Evolutionary conservation across 78 protist species (phyloP).

Genomic region (Salpingoeca rosetta): DNA sequence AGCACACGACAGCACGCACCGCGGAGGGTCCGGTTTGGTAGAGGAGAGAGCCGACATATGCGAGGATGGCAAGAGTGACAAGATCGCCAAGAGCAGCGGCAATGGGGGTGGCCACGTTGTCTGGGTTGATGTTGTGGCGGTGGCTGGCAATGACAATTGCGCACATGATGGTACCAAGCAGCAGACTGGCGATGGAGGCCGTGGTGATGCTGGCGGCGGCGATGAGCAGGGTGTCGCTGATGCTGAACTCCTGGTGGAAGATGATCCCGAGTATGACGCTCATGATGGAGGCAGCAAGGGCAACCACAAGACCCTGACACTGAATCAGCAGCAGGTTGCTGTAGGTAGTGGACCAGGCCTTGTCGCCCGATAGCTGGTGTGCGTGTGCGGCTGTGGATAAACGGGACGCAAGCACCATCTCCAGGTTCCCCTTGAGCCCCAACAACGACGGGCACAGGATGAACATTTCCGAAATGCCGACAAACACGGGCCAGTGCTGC

Average conservation of each 20-base stretch:
- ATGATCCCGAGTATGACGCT: neutral
- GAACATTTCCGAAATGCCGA: neutral
- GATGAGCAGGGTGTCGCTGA: neutral
- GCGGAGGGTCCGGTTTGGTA: neutral
- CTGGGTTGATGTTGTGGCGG: neutral
- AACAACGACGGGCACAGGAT: neutral
- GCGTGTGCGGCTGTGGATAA: neutral
- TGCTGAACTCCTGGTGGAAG: neutral
- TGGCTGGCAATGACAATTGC: neutral
- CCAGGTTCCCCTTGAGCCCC: slow-evolving; percentile 2
- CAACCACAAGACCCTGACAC: neutral
- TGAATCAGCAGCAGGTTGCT: neutral
- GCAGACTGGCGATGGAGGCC: neutral
- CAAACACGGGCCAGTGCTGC: neutral
- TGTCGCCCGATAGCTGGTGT: neutral
- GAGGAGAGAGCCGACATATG: neutral
- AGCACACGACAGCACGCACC: neutral
- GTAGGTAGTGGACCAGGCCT: neutral
- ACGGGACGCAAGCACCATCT: neutral
- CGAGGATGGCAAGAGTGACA: neutral
- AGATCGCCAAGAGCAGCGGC: neutral
- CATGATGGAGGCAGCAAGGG: neutral
- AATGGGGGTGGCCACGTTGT: neutral
- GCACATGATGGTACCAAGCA: neutral
- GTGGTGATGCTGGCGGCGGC: neutral